Percentiles rank a stretch among this genome's conserved stretches.
phyloP scores from a whole-genome alignment of 2,329 filamentous ascomycete genomes.

The Ambrosiella beaveri region DNA sequence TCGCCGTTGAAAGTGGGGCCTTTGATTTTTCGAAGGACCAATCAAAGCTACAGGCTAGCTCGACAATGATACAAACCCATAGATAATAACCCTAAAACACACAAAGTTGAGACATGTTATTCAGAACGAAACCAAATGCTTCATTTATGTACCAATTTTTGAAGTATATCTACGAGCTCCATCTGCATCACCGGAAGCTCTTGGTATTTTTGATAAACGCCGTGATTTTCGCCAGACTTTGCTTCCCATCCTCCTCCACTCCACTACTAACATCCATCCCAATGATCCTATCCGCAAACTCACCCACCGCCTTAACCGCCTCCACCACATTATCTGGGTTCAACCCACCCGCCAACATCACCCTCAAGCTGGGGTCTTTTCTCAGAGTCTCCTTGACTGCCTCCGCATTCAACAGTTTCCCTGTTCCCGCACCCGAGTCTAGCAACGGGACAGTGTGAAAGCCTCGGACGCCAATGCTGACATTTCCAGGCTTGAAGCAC shows the following conservation, averaged over 20 bases:
- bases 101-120: not conserved
- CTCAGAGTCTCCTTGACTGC: conserved; percentile 50
- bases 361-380: conserved; percentile 50
- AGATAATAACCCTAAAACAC: not conserved
- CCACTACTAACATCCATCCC: conserved; percentile 91
- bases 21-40: not conserved
- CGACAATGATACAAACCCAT: not conserved
- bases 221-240: conserved; percentile 64
- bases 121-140: not conserved
- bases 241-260: conserved; percentile 67
- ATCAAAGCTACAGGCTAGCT: not conserved
- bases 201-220: conserved; percentile 67
- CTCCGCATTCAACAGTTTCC: conserved; percentile 55
- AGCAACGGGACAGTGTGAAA: conserved; percentile 73
- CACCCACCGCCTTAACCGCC: conserved; percentile 45
- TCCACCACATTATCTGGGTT: conserved; percentile 60
- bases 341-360: conserved; percentile 75
- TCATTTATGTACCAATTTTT: not conserved
- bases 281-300: conserved; percentile 42
- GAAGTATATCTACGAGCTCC: not conserved
- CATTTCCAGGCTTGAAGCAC: conserved; percentile 61
- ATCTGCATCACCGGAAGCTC: conserved; percentile 26
- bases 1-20: not conserved
- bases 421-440: conserved; percentile 74
- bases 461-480: conserved; percentile 55